Percentiles rank a stretch among this genome's conserved stretches.
Conservation (phyloP, 805 yeast species). For the Candida koratica region DNA sequence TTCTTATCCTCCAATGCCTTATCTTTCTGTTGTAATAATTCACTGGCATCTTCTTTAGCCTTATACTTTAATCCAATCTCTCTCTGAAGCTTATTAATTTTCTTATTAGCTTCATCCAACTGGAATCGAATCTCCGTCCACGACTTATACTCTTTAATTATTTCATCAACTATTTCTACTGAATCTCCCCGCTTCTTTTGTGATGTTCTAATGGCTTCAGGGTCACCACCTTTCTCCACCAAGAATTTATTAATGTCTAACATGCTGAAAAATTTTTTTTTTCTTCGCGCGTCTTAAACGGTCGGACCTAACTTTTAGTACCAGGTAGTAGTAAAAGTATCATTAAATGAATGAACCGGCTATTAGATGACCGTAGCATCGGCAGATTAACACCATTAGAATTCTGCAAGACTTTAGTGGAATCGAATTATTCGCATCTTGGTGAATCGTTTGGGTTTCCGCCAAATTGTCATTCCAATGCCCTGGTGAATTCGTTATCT, state of each 20-base stretch:
- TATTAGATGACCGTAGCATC: slow-evolving; percentile 31
- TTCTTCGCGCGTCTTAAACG: background rate
- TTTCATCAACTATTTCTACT: slow-evolving; percentile 94
- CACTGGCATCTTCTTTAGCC: slow-evolving; percentile 91
- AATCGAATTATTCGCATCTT: slow-evolving; percentile 30
- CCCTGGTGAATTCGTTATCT: slow-evolving; percentile 57
- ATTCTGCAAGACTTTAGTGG: slow-evolving; percentile 34
- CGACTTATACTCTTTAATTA: slow-evolving; percentile 81
- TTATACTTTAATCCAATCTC: slow-evolving; percentile 89
- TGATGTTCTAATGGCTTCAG: slow-evolving; percentile 79
- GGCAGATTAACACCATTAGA: slow-evolving; percentile 29
- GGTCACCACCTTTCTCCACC: slow-evolving; percentile 96
- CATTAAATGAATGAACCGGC: slow-evolving; percentile 32
- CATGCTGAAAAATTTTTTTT: slow-evolving; percentile 42
- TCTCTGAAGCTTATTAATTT: slow-evolving; percentile 84
- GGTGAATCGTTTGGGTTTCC: slow-evolving; percentile 37
- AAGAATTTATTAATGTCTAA: slow-evolving; percentile 89
- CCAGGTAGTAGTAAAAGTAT: background rate
- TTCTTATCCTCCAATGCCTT: slow-evolving; percentile 66
- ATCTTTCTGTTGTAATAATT: slow-evolving; percentile 78
- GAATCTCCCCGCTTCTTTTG: slow-evolving; percentile 93
- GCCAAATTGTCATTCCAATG: slow-evolving; percentile 40
- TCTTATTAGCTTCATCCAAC: slow-evolving; percentile 85
- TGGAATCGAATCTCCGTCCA: slow-evolving; percentile 85
- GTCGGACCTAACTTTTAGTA: background rate